Base-by-base conservation (phyloP, 1,284 basidiomycete species). In the Meira nashicola region DNA sequence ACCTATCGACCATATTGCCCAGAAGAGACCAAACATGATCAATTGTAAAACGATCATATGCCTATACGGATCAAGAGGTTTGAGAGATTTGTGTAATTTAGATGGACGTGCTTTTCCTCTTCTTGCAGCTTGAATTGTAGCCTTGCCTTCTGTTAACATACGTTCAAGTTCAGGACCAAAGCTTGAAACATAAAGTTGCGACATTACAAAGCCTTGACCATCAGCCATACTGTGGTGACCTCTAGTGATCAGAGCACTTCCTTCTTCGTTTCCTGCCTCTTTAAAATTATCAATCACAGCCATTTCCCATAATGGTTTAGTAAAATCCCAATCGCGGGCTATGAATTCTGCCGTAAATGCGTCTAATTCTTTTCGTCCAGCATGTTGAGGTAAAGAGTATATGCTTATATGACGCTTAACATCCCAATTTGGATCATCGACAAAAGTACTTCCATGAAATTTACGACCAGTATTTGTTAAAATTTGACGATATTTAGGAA, bases 151-250 rank as follows among this genome's bases (percentile, higher is more conserved):
- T 37, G 63, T 33, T 58, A 76, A 67, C 65, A 70, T 67, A 15
- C 59, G 60, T 40, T 69, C 64, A 10, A 77, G 58, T 58, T 77
- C 73, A 23, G 71, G 59, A 2, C 73, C 72, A 17, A 62, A 69
- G 47, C 68, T 71, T 10, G 74, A 76, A 54, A 70, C 55, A 14
- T 64, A 66, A 9, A 77, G 59, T 55, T 72, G 68, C 38, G 62
- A 65, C 62, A 76, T 62, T 57, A 76, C 61, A 57, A 76, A 77
- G 6, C 75, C 75, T 53, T 76, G 74, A 0, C 75, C 75, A 51
- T 77, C 75, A 2, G 72, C 58, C 8, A 71, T 49, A 1, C 68
- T 69, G 54, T 77, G 75, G 48, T 77, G 75, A 1, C 75, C 75
- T 8, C 74, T 60, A 6, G 66, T 67, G 3, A 75, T 67, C 43